Conservation (phyloP, 169 alveolate genomes). For the Blepharisma undulans region DNA sequence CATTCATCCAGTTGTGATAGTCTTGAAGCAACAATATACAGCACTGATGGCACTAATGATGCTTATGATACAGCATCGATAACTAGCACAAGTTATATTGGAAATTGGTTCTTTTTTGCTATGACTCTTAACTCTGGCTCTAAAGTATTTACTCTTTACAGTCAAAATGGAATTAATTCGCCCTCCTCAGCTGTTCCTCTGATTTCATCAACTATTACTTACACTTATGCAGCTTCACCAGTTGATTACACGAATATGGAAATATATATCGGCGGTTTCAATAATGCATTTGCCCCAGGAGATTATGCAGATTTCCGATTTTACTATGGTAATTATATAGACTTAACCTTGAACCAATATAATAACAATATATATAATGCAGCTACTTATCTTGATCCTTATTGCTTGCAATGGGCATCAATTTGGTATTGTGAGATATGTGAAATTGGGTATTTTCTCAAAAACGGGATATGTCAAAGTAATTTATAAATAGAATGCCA, state of each 20-base stretch:
- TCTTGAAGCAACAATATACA: background rate
- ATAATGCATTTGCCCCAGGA: background rate
- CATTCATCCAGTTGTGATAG: background rate
- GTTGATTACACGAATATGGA: background rate
- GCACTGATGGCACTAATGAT: background rate
- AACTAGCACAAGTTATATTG: background rate
- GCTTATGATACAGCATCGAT: background rate
- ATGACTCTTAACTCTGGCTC: background rate
- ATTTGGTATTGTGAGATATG: background rate
- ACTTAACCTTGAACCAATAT: background rate
- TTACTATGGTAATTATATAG: background rate
- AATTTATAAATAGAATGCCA: background rate
- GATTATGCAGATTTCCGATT: background rate
- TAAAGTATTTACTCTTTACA: background rate
- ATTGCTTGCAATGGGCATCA: background rate
- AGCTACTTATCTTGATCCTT: background rate
- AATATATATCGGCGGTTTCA: background rate
- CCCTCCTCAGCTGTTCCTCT: background rate
- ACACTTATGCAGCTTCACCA: background rate
- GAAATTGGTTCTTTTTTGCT: background rate
- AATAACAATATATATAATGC: background rate
- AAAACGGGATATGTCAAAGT: background rate
- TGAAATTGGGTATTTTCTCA: background rate
- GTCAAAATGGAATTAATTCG: background rate
- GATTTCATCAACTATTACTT: background rate